Percentiles rank a stretch among this genome's conserved stretches.
These are phyloP conservation scores for Magnaporthiopsis rhizophila DNA, from an alignment of 2,329 filamentous ascomycete species.

Conservation along the genomic window DNA sequence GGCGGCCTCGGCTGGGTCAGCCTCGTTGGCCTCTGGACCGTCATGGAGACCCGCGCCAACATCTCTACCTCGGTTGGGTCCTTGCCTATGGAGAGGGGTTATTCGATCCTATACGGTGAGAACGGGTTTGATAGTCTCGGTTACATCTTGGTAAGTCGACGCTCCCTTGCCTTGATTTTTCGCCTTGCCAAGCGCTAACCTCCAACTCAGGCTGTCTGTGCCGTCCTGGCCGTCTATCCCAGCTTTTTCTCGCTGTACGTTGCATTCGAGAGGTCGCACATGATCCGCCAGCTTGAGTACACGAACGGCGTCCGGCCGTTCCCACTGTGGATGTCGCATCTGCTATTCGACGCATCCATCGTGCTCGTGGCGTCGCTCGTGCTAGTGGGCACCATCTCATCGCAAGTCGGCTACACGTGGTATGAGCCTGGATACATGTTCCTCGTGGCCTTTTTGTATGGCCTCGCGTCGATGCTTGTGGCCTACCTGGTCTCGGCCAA, in stretches of 20 bases:
- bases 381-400: slow-evolving; percentile 57
- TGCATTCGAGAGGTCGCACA: slow-evolving; percentile 70
- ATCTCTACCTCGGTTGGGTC: slow-evolving; percentile 64
- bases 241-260: slow-evolving; percentile 86
- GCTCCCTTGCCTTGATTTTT: too few species aligned
- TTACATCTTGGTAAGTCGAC: not conserved
- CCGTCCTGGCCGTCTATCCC: slow-evolving; percentile 66
- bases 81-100: slow-evolving; percentile 57
- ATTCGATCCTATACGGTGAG: slow-evolving; percentile 21
- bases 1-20: slow-evolving; percentile 48
- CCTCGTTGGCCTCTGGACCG: slow-evolving; percentile 57
- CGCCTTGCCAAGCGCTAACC: not conserved
- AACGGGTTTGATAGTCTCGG: not conserved
- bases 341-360: slow-evolving; percentile 70
- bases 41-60: slow-evolving; percentile 55
- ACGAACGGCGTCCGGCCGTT: slow-evolving; percentile 80
- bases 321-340: slow-evolving; percentile 79
- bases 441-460: slow-evolving; percentile 71
- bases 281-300: slow-evolving; percentile 80
- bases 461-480: slow-evolving; percentile 66
- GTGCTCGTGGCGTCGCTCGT: slow-evolving; percentile 60
- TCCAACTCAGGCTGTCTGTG: not conserved
- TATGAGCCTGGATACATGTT: slow-evolving; percentile 78
- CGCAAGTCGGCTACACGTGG: slow-evolving; percentile 56
- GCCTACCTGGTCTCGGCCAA: slow-evolving; percentile 80